Percentiles rank a stretch among this genome's conserved stretches.
These are phyloP conservation scores for Brassica hybrid DNA, from an alignment of 441 rosid genomes.

Conservation along the genomic window DNA sequence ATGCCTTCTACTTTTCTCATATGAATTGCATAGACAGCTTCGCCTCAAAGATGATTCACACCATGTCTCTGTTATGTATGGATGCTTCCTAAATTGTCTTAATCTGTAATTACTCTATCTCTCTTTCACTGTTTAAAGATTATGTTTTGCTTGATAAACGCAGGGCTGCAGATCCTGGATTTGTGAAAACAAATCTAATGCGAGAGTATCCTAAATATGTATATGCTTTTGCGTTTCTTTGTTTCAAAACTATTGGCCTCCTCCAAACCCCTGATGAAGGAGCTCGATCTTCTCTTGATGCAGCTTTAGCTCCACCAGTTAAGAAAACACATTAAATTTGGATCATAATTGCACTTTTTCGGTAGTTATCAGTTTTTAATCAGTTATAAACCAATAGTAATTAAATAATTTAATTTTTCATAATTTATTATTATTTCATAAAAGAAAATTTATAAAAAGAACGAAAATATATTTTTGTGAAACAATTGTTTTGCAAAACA, in stretches of 20 bases:
- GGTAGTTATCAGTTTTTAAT: too few species aligned
- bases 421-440: too few species aligned
- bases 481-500: too few species aligned
- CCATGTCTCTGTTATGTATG: slow-evolving; percentile 74
- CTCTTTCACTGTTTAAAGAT: background rate
- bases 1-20: slow-evolving; percentile 75
- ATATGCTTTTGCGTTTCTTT: slow-evolving; percentile 43
- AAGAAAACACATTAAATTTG: slow-evolving; percentile 26
- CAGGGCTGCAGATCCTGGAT: slow-evolving; percentile 91
- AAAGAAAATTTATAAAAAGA: too few species aligned
- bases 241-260: slow-evolving; percentile 58
- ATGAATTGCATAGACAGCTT: slow-evolving; percentile 72
- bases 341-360: too few species aligned
- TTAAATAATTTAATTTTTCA: too few species aligned
- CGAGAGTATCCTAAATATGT: slow-evolving; percentile 70
- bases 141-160: slow-evolving; percentile 26
- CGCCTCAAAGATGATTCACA: slow-evolving; percentile 48
- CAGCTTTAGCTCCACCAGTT: slow-evolving; percentile 84
- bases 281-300: slow-evolving; percentile 69
- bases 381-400: too few species aligned
- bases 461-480: too few species aligned
- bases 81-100: slow-evolving; percentile 42
- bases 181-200: slow-evolving; percentile 75
- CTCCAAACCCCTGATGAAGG: slow-evolving; percentile 67
- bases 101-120: background rate